These are phyloP conservation scores for Globisporangium iwayamae DNA, from an alignment of 352 stramenopile species.

Conservation along the genomic window DNA sequence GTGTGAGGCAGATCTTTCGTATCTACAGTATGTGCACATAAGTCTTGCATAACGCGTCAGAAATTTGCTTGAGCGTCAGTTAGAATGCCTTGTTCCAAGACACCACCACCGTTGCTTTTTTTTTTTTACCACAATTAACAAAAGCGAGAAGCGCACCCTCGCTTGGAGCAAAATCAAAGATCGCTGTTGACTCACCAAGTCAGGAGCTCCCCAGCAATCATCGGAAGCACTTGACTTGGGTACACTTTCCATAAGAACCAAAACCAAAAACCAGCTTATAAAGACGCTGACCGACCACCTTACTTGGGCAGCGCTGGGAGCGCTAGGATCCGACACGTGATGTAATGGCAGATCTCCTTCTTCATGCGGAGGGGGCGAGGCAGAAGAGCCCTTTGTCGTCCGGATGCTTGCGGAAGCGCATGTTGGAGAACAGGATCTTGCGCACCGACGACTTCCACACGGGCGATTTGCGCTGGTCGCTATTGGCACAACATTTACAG, in stretches of 20 bases:
- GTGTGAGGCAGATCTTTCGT: background rate
- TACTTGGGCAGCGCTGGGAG: background rate
- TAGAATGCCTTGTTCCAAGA: background rate
- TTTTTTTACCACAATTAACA: background rate
- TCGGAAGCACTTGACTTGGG: background rate
- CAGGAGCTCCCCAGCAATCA: background rate
- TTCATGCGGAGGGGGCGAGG: conserved; percentile 41
- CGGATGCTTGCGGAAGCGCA: conserved; percentile 78
- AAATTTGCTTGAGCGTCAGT: too few species aligned
- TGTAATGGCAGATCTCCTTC: background rate
- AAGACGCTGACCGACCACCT: background rate
- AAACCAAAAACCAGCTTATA: conserved; percentile 1
- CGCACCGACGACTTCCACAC: conserved; percentile 89
- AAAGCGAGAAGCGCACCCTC: too few species aligned
- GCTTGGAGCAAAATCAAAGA: background rate
- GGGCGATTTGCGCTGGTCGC: conserved; percentile 81
- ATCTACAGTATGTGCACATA: background rate
- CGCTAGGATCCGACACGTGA: background rate
- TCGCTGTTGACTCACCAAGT: background rate
- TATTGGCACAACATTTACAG: conserved; percentile 15
- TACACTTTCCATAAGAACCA: background rate
- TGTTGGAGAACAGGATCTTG: conserved; percentile 88
- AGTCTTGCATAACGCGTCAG: background rate
- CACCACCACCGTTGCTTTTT: background rate
- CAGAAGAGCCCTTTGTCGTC: conserved; percentile 72